Evolutionary conservation across 108 stramenopile genomes (phyloP).

Genomic region (Nitzschia putrida): DNA sequence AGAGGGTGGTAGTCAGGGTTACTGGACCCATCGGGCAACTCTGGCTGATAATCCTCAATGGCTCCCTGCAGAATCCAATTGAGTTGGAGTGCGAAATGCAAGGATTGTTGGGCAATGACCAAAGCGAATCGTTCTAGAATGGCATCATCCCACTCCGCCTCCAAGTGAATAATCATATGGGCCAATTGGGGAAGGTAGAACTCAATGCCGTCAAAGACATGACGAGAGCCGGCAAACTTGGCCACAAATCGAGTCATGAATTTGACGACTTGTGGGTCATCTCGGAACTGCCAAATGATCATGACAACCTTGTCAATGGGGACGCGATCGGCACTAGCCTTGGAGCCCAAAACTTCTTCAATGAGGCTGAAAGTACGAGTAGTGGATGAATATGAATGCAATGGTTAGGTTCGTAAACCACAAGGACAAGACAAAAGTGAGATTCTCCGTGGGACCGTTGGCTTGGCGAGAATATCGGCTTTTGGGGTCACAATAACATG

Average conservation of each 20-base stretch:
- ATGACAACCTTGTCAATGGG: conserved; percentile 96
- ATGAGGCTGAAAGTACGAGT: conserved; percentile 48
- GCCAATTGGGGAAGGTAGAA: conserved; percentile 99
- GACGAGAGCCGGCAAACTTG: conserved; percentile 91
- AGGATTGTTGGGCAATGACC: conserved; percentile 93
- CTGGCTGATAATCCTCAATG: conserved; percentile 97
- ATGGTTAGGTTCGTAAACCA: background rate
- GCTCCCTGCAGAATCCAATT: conserved; percentile 97
- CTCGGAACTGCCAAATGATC: conserved; percentile 94
- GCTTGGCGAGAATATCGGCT: conserved; percentile 1
- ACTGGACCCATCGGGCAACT: conserved; percentile 76
- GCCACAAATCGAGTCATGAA: conserved; percentile 93
- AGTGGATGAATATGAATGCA: background rate
- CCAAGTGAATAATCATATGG: conserved; percentile 99
- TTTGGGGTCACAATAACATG: background rate
- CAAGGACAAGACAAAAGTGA: background rate
- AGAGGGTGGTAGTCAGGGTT: conserved; percentile 87
- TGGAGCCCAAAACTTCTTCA: conserved; percentile 76
- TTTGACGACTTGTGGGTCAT: conserved; percentile 86
- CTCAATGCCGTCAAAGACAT: conserved; percentile 97
- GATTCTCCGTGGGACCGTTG: background rate
- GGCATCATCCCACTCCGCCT: conserved; percentile 91
- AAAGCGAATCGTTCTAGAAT: conserved; percentile 95
- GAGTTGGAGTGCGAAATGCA: conserved; percentile 96
- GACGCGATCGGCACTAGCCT: conserved; percentile 62